phyloP scores from a whole-genome alignment of 2,329 filamentous ascomycete species.

The Parastagonospora avenae region DNA sequence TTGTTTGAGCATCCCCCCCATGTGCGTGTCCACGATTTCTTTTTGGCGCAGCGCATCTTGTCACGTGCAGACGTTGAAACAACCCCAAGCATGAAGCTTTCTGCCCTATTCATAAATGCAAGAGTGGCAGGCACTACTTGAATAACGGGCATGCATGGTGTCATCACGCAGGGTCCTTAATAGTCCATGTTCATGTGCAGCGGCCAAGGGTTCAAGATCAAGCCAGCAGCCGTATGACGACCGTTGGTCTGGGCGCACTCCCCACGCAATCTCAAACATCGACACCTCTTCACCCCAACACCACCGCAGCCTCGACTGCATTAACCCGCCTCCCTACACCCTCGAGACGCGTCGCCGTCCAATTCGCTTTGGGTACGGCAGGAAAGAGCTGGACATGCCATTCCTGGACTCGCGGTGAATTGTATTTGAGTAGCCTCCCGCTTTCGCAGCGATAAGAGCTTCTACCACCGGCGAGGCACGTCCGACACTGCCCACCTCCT shows the following conservation, averaged over 20 bases:
- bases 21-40: not conserved
- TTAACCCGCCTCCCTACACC: slow-evolving; percentile 8
- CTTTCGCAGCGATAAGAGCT: slow-evolving; percentile 31
- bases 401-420: slow-evolving; percentile 22
- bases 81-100: not conserved
- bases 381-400: slow-evolving; percentile 34
- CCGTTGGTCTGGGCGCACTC: slow-evolving; percentile 24
- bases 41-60: not conserved
- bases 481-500: slow-evolving; percentile 16
- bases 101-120: not conserved
- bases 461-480: slow-evolving; percentile 19
- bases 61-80: not conserved
- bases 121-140: not conserved
- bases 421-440: slow-evolving; percentile 13
- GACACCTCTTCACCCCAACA: slow-evolving; percentile 31
- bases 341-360: slow-evolving; percentile 44
- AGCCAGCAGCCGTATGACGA: slow-evolving; percentile 29
- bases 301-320: slow-evolving; percentile 20
- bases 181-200: not conserved
- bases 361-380: slow-evolving; percentile 53
- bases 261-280: slow-evolving; percentile 28
- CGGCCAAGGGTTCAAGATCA: slow-evolving; percentile 19
- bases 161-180: slow-evolving; percentile 9
- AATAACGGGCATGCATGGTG: slow-evolving; percentile 5
- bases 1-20: slow-evolving; percentile 12